Evolutionary conservation across 225 moss, liverwort and hornwort genomes (phyloP), one percentile per base, ranked within the genome.

Genomic region (Bryoerythrophyllum caledonicum): DNA sequence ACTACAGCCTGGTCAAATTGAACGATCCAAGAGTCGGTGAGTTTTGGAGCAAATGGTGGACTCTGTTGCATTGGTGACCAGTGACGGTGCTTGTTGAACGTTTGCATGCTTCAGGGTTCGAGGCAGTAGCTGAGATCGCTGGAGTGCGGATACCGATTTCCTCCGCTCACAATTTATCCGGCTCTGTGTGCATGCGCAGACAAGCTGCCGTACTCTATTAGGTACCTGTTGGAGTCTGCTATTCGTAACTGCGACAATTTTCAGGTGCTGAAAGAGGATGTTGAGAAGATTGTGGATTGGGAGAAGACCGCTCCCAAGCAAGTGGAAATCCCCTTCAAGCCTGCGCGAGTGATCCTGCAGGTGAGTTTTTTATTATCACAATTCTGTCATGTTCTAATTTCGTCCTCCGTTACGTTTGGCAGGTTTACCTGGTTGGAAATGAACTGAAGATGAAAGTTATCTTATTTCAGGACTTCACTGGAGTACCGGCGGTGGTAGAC

Each of bases 311-410:
- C 94, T 52, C 90, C 92, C 3, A 84, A 96, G 74, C 88, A 88
- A 86, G 94, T 96, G 64, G 96, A 96, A 74, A 94, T 93, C 34
- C 92, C 94, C 10, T 94, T 96, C 82, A 96, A 96, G 82, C 96
- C 92, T 68, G 96, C 96, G 11, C 90, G 94, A 52, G 96, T 96
- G 20, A 86, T 96, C 48, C 72, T 96, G 21, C 96, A 96, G 92
- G 96, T 96, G 92, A 92, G 88, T 92, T 75, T 10, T 32, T 65
- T 55, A 54, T 17, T 1, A 40, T 26, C 21, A 54, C 7, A 53
- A 24, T 13, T 23, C 6, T 71, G 4, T 71, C 58, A 12, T 68
- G 34, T 68, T 51, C 24, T 64, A 20, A 25, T 64, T 54, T 10
- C 40, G 40, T 12, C 27, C 34, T 34, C 23, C 7, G 2, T 23